Evolutionary conservation across 1,139 yeast species (phyloP).

Genomic region (Candida anutae): DNA sequence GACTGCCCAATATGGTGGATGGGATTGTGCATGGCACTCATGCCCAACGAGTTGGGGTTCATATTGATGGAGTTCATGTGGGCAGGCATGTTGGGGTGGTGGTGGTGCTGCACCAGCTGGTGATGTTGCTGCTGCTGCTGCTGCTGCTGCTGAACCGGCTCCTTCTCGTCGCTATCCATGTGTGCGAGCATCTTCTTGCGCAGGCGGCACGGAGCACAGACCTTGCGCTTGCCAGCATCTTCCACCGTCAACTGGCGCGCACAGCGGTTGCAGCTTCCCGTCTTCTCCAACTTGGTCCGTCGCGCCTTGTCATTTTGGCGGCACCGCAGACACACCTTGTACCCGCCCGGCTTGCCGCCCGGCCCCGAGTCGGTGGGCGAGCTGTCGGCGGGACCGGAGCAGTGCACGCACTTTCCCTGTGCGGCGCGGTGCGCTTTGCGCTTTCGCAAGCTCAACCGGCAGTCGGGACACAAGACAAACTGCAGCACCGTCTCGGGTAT

Average conservation of each 20-base stretch:
- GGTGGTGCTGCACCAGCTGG: conserved; percentile 4
- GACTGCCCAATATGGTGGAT: too few relatives aligned
- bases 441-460: conserved; percentile 47
- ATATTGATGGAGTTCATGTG: conserved; percentile 4
- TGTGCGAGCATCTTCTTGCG: conserved; percentile 38
- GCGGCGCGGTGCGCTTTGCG: conserved; percentile 53
- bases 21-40: too few relatives aligned
- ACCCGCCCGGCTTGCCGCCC: conserved; percentile 25
- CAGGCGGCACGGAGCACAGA: conserved; percentile 45
- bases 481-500: conserved; percentile 44
- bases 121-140: conserved; percentile 10
- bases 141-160: conserved; percentile 10
- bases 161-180: too few relatives aligned
- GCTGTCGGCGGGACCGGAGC: conserved; percentile 52
- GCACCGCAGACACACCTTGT: conserved; percentile 57
- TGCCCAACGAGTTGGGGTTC: conserved; percentile 2
- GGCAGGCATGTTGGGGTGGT: conserved; percentile 3
- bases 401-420: conserved; percentile 60
- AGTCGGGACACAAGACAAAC: conserved; percentile 52
- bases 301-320: conserved; percentile 54
- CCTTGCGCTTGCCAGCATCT: conserved; percentile 48
- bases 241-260: conserved; percentile 38
- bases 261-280: conserved; percentile 58
- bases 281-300: conserved; percentile 45
- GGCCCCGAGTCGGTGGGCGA: conserved; percentile 8